Evolutionary conservation across 2,329 filamentous ascomycete genomes (phyloP).

Genomic region (Microcyclosporella mali): DNA sequence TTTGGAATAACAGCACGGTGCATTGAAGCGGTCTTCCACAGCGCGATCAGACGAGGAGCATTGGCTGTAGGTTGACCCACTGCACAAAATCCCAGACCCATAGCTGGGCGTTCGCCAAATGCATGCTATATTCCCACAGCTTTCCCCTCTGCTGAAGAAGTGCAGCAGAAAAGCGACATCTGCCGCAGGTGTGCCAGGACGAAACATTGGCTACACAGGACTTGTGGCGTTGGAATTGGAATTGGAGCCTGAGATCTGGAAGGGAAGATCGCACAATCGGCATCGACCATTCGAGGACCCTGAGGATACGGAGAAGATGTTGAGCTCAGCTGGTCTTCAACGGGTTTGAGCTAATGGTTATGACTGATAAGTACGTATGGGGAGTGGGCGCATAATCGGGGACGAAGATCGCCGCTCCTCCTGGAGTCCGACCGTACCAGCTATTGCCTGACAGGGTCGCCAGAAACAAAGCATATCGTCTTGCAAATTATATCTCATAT

Average conservation of each 20-base stretch:
- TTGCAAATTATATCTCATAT: no score
- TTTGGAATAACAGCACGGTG: slow-evolving; percentile 35
- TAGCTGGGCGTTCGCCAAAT: slow-evolving; percentile 1
- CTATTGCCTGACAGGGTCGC: no score
- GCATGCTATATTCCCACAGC: slow-evolving; percentile 13
- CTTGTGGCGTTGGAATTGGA: slow-evolving; percentile 10
- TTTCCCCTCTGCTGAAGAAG: slow-evolving; percentile 7
- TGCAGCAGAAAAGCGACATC: slow-evolving; percentile 10
- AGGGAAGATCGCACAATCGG: slow-evolving; percentile 10
- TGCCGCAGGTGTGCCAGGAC: slow-evolving; percentile 8
- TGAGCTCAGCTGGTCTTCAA: slow-evolving; percentile 13
- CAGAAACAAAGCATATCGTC: no score
- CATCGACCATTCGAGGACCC: slow-evolving; percentile 14
- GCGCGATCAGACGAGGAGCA: slow-evolving; percentile 11
- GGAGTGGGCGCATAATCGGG: no score
- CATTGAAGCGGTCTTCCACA: slow-evolving; percentile 34
- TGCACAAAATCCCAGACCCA: background rate
- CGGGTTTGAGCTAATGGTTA: background rate
- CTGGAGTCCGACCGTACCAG: no score
- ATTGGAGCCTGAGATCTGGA: slow-evolving; percentile 5
- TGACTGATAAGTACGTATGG: no score
- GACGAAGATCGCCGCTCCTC: no score
- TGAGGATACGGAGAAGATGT: slow-evolving; percentile 12
- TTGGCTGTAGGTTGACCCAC: slow-evolving; percentile 11
- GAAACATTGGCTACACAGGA: slow-evolving; percentile 14